Base-by-base conservation (phyloP, 495 filamentous ascomycete genomes). In the Penicillium lagena region DNA sequence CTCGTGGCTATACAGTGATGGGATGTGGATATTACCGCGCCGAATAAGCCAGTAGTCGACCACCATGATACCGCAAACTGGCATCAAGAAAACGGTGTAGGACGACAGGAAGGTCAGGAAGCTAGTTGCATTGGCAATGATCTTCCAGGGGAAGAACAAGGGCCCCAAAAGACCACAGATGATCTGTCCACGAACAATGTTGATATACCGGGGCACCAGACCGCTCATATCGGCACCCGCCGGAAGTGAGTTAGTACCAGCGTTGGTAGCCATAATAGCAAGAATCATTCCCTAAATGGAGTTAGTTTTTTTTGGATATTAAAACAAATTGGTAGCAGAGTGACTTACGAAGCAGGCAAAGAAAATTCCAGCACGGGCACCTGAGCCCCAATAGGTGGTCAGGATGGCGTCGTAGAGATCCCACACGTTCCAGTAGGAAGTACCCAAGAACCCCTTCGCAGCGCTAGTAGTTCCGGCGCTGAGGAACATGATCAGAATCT, bases 171-270 rank as follows among this genome's bases (percentile, higher is more conserved):
- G 49, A 10, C 70, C 70, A 17, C 69, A 67, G 42, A 80, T 53
- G 33, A 80, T 55, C 37, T 74, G 71, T 9, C 77, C 78, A 9
- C 78, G 68, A 15, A 59, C 60, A 50, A 81, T 80, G 56, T 80
- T 77, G 59, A 80, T 60, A 42, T 71, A 81, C 39, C 68, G 67
- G 15, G 78, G 78, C 31, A 67, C 65, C 1, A 81, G 62, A 28
- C 63, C 67, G 13, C 62, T 67, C 28, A 79, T 52, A 45, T 82
- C 78, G 51, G 78, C 77, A 32, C 76, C 73, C 29, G 63, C 71
- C n/a, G 68, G 72, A 35, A 79, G 68, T 29, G 70, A 66, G 48
- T 82, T 82, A 31, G 75, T 73, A 0, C 72, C 75, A 37, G 78
- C 60, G 59, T 80, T 80, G 29, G 59, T 56, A 12, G 62, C 63